Evolutionary conservation across 148 eudicot genomes (phyloP), one percentile per base, ranked within the genome.

Genomic region (Heliamphora exappendiculata): DNA sequence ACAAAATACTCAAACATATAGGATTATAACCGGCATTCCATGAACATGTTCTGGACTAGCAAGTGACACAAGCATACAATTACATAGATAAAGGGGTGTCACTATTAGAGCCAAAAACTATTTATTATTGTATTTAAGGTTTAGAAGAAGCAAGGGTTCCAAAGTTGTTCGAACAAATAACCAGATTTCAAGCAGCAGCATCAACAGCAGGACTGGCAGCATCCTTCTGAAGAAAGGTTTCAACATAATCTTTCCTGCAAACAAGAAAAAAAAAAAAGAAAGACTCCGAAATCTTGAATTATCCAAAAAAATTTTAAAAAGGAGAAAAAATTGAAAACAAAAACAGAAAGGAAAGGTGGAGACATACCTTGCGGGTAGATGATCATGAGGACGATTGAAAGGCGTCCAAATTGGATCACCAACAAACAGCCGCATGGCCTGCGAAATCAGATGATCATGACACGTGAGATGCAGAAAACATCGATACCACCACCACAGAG

Each of bases 331-430:
- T n/a, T n/a, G 77, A 26, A 34, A 58, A 6, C 45, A 68, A 19
- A 2, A 70, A 41, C 53, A 22, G 19, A 42, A 45, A 13, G 9
- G 16, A 20, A 31, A 26, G 31, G 31, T 9, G 9, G 2, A 42
- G 69, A 16, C 73, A 67, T 75, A 89, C 97, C 95, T 90, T 67
- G 95, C 95, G 76, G 94, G 89, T 0, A 89, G 85, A 68, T 92
- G 86, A 70, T 92, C 93, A 76, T 89, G 89, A 53, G 97, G 93
- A 49, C 97, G 91, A 82, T 90, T 92, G 58, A 80, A 89, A 26
- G 95, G 97, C 60, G 97, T 92, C 97, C 93, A 92, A 76, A 92
- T 74, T 11, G 97, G 97, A 34, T 92, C 95, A 51, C 97, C 97
- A 74, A 92, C 91, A 86, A 92, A 92, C 33, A 92, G 93, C 31